These are phyloP conservation scores for Cicer bijugum DNA, from an alignment of 306 rosid species.

Conservation along the genomic window DNA sequence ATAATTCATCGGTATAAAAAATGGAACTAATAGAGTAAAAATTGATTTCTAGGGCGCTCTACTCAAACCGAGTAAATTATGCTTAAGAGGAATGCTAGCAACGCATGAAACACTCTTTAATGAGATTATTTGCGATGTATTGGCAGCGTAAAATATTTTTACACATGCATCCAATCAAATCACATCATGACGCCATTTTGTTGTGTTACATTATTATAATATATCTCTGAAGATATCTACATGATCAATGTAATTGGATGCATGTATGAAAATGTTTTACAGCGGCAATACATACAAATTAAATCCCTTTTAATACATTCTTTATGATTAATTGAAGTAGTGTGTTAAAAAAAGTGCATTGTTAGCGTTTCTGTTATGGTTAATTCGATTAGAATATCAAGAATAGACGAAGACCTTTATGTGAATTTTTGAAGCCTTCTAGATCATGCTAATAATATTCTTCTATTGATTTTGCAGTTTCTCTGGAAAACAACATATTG, in stretches of 20 bases:
- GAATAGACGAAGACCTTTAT: not conserved
- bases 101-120: not conserved
- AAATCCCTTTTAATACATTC: not conserved
- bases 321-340: not conserved
- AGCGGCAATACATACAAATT: not conserved
- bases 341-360: not conserved
- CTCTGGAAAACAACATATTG: constrained; percentile 72
- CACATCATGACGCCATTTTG: not conserved
- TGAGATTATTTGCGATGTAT: too few relatives aligned
- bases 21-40: not conserved
- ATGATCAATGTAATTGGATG: too few relatives aligned
- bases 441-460: constrained; percentile 7
- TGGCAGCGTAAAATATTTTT: too few relatives aligned
- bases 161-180: not conserved
- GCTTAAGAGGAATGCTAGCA: not conserved
- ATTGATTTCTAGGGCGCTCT: not conserved
- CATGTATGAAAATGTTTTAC: not conserved
- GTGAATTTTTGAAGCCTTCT: constrained; percentile 2
- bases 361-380: not conserved
- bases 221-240: too few relatives aligned
- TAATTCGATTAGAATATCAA: constrained; percentile 10
- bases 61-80: not conserved
- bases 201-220: not conserved
- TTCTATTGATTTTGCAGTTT: constrained; percentile 55
- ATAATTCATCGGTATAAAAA: not conserved